Evolutionary conservation across 352 stramenopile genomes (phyloP).

Genomic region (Globisporangium lucens): DNA sequence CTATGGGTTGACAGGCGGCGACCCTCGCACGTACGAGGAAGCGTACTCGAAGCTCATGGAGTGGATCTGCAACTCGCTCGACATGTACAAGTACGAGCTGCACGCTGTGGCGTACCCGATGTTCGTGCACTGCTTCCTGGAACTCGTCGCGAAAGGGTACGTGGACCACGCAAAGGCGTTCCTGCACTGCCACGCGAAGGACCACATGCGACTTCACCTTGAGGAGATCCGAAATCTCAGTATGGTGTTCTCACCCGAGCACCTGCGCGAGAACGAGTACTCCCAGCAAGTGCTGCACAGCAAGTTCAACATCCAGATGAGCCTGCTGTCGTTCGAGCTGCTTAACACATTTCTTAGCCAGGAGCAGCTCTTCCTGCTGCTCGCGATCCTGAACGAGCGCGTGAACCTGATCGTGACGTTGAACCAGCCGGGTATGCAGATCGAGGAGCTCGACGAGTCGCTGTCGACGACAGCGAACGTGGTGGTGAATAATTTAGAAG

Average conservation of each 20-base stretch:
- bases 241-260: conserved; percentile 57
- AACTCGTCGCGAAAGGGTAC: conserved; percentile 70
- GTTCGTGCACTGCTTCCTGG: conserved; percentile 82
- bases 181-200: conserved; percentile 50
- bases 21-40: conserved; percentile 60
- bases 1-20: conserved; percentile 58
- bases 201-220: conserved; percentile 70
- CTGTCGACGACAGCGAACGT: conserved; percentile 7
- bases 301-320: conserved; percentile 85
- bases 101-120: conserved; percentile 74
- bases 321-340: conserved; percentile 80
- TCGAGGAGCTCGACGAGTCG: conserved; percentile 61
- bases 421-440: conserved; percentile 66
- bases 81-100: conserved; percentile 86
- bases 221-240: conserved; percentile 64
- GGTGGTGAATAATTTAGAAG: conserved; percentile 42
- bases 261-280: conserved; percentile 74
- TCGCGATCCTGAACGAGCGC: conserved; percentile 77
- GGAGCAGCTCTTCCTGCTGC: conserved; percentile 68
- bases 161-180: conserved; percentile 47
- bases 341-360: conserved; percentile 79
- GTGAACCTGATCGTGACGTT: conserved; percentile 70
- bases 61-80: conserved; percentile 83
- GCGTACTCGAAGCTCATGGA: conserved; percentile 69
- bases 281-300: conserved; percentile 69